Conservation (phyloP, 2,329 filamentous ascomycete genomes). For the Diaporthe amygdali region DNA sequence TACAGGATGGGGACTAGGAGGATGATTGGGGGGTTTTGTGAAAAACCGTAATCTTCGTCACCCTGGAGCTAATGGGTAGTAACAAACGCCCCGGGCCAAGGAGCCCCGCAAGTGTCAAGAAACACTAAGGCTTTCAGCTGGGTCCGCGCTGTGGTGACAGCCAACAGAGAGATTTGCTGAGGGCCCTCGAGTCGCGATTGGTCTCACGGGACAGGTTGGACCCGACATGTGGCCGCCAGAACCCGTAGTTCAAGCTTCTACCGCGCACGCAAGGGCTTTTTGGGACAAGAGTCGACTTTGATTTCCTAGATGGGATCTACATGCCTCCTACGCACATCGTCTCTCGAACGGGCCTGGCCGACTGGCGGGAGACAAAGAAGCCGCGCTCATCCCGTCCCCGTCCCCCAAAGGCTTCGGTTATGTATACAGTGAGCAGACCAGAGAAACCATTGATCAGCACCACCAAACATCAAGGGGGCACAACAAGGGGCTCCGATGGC, state of each 20-base stretch:
- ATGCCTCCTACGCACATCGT: background rate
- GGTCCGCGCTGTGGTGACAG: slow-evolving; percentile 5
- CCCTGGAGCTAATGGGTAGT: background rate
- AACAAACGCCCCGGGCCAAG: background rate
- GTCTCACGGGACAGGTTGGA: background rate
- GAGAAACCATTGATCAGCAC: background rate
- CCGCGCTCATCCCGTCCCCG: background rate
- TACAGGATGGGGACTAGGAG: background rate
- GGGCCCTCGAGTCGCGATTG: background rate
- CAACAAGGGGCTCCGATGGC: background rate
- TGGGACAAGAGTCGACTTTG: background rate
- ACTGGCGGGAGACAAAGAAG: background rate
- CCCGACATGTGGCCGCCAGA: background rate
- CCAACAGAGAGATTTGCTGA: slow-evolving; percentile 3
- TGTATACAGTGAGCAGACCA: background rate
- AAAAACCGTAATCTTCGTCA: background rate
- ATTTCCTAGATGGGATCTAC: background rate
- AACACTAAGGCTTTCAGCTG: slow-evolving; percentile 15
- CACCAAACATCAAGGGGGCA: background rate
- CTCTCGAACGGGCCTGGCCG: background rate
- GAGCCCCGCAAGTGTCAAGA: slow-evolving; percentile 3
- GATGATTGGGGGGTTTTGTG: background rate
- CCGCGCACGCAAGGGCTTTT: background rate
- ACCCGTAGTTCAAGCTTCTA: background rate
- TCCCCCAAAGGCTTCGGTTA: background rate